Conservation (phyloP, 495 filamentous ascomycete species). For the Hypoxylon rickii region DNA sequence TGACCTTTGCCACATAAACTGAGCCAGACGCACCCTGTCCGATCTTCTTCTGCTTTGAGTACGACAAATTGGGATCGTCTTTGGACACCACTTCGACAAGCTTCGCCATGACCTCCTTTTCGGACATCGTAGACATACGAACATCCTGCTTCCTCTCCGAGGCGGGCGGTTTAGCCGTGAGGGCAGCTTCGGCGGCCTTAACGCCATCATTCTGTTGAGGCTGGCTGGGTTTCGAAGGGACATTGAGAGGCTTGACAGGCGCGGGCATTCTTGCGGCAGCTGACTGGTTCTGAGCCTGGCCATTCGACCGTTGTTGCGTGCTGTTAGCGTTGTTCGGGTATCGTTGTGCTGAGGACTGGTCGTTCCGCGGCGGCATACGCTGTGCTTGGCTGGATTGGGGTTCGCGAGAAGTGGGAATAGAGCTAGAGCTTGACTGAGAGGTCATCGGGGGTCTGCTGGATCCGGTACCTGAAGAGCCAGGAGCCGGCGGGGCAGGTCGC, state of each 20-base stretch:
- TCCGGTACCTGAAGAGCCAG: slow-evolving; percentile 30
- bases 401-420: slow-evolving; percentile 24
- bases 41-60: slow-evolving; percentile 99
- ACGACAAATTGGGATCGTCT: slow-evolving; percentile 86
- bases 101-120: slow-evolving; percentile 95
- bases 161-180: slow-evolving; percentile 72
- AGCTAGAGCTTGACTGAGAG: slow-evolving; percentile 48
- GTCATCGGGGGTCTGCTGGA: slow-evolving; percentile 44
- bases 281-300: slow-evolving; percentile 49
- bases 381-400: slow-evolving; percentile 33
- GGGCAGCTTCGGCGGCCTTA: slow-evolving; percentile 79
- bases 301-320: slow-evolving; percentile 38
- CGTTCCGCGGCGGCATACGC: slow-evolving; percentile 31
- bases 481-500: slow-evolving; percentile 57
- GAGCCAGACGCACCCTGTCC: slow-evolving; percentile 97
- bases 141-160: slow-evolving; percentile 78
- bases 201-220: slow-evolving; percentile 62
- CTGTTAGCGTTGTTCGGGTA: slow-evolving; percentile 47
- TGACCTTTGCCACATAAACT: slow-evolving; percentile 95
- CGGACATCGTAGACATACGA: slow-evolving; percentile 96
- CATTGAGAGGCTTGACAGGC: slow-evolving; percentile 87
- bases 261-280: slow-evolving; percentile 64
- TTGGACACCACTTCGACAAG: slow-evolving; percentile 90
- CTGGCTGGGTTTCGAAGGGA: slow-evolving; percentile 75
- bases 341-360: slow-evolving; percentile 34